phyloP scores from a whole-genome alignment of 202 grass and related monocot species.

The Schoenoplectus tabernaemontani region DNA sequence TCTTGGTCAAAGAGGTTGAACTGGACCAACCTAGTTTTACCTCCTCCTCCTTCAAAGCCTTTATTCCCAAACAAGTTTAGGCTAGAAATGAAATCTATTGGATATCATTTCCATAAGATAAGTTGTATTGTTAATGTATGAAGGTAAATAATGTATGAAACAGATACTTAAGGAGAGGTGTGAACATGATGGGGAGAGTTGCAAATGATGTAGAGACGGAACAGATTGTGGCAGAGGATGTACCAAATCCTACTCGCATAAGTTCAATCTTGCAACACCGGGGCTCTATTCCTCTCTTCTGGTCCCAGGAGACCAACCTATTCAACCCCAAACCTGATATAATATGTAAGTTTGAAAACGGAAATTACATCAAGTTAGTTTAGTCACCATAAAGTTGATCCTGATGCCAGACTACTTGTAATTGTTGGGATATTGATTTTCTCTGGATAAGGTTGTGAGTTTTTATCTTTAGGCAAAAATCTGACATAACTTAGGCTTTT shows the following conservation, averaged over 20 bases:
- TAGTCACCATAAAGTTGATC: background rate
- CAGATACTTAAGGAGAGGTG: constrained; percentile 92
- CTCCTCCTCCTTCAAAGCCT: too few species aligned
- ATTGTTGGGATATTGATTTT: background rate
- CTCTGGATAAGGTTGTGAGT: background rate
- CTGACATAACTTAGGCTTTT: background rate
- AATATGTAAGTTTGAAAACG: constrained; percentile 61
- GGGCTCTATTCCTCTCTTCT: constrained; percentile 91
- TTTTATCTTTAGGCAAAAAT: background rate
- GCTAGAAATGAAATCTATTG: too few species aligned
- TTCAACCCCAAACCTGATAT: constrained; percentile 89
- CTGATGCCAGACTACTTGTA: background rate
- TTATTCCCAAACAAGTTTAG: too few species aligned
- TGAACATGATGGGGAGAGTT: constrained; percentile 85
- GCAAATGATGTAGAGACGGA: constrained; percentile 99
- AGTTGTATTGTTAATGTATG: background rate
- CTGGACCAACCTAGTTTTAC: background rate
- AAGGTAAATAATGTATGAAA: constrained; percentile 13
- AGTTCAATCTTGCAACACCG: constrained; percentile 92
- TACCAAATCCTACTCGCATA: constrained; percentile 52
- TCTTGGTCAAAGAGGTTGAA: background rate
- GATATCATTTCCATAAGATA: too few species aligned
- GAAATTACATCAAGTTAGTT: background rate
- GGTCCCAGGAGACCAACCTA: constrained; percentile 84
- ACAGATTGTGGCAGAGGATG: constrained; percentile 84